Evolutionary conservation across 352 stramenopile species (phyloP), one percentile per base, ranked within the genome.

Genomic region (Elongisporangium senticosum): DNA sequence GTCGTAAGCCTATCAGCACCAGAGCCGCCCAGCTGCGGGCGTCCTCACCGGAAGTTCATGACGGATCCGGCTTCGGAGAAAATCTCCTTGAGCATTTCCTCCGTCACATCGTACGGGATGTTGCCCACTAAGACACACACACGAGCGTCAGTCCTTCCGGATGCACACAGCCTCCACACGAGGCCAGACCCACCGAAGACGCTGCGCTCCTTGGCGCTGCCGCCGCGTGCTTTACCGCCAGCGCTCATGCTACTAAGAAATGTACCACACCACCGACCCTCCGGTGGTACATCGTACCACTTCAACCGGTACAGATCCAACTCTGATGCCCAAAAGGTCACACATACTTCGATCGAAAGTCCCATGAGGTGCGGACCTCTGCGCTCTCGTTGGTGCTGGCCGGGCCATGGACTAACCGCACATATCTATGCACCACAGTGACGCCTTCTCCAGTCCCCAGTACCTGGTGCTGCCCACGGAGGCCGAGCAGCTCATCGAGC

Each of bases 91-190:
- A 95, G 83, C 81, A 83, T 83, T 10, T 95, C 85, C 50, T 95
- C 85, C 13, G 85, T 89, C 49, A 95, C 85, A 78, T 95, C 85
- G 65, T 95, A 95, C 51, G 85, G 85, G 53, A 95, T 95, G 65
- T 95, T 95, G 59, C 85, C 85, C 48, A 95, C 85, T 95, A 63
- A 11, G 26, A 48, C 58, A 43, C 64, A 50, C 28, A n/a, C 21
- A 67, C 56, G 15, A 53, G 1, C 11, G 59, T 49, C 58, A 50
- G 20, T 24, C 2, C 52, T n/a, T 7, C 7, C n/a, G n/a, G n/a
- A n/a, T n/a, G n/a, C n/a, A n/a, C n/a, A n/a, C n/a, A n/a, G n/a
- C n/a, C 48, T 51, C 48, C 10, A 22, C 48, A 20, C 49, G 23
- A 19, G 55, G 55, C 57, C 40, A 21, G 10, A 79, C 79, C 65